Evolutionary conservation across 805 yeast genomes (phyloP), one percentile per base, ranked within the genome.

Genomic region (Kregervanrija fluxuum): DNA sequence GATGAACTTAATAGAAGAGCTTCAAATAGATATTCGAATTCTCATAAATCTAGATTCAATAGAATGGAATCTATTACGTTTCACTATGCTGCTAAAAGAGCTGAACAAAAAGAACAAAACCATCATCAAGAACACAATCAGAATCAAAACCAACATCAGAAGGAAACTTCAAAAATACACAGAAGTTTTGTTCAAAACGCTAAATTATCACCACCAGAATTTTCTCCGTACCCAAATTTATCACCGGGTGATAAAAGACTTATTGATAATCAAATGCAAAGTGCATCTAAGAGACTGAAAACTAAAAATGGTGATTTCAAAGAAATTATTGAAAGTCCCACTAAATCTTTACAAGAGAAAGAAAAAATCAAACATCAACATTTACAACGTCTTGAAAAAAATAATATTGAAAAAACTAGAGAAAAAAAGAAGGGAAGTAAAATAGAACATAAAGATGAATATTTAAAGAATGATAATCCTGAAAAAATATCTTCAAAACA

Each of bases 41-140:
- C 69, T 47, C 60, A 69, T 62, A 51, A 74, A 69, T 48, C 74
- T 55, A 51, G 77, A 68, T 50, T 69, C 62, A 61, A 74, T 43
- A 59, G 67, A 38, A 73, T 75, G 79, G 79, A 74, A 17, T 70
- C 77, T 13, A 74, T 75, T 13, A 59, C 68, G 9, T 59, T 63
- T 8, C 79, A 74, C 47, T 74, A 74, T 47, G 73, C 79, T 1
- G 73, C 72, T 4, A 56, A 55, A 40, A 57, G 62, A 47, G 40
- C 51, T 11, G 48, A 46, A 39, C 42, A 37, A 13, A 38, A 33
- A 15, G 48, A 43, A 13, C 16, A 40, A 28, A 37, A 14, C 15
- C 40, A 11, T 9, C n/a, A 16, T 10, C 40, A 35, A 34, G 16
- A 37, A 10, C 11, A 38, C 8, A 33, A n/a, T 31, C 37, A 8